Conservation (phyloP, 805 yeast species). For the Wickerhamiella australiensis region DNA sequence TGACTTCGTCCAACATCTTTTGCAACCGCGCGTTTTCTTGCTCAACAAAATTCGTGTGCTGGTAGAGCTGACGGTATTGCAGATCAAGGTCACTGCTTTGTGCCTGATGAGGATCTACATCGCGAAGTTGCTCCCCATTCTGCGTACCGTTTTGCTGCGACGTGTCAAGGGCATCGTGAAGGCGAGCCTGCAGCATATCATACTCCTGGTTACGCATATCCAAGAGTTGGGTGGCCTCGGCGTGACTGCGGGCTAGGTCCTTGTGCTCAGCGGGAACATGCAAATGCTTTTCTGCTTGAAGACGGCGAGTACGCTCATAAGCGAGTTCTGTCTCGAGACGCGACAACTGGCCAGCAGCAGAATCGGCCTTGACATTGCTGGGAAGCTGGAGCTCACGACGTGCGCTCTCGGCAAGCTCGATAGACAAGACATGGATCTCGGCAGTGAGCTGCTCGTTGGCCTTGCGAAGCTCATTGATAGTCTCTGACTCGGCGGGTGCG, state of each 20-base stretch:
- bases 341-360: constrained; percentile 20
- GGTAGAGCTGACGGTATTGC: constrained; percentile 24
- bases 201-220: constrained; percentile 24
- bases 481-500: neutral
- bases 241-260: constrained; percentile 24
- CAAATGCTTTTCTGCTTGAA: constrained; percentile 19
- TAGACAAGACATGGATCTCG: constrained; percentile 28
- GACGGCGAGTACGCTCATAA: constrained; percentile 27
- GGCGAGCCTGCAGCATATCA: constrained; percentile 21
- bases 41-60: constrained; percentile 26
- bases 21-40: constrained; percentile 27
- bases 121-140: constrained; percentile 22
- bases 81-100: neutral
- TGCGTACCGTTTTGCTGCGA: no score
- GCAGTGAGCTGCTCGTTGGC: constrained; percentile 23
- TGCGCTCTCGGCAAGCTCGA: constrained; percentile 30
- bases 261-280: constrained; percentile 14
- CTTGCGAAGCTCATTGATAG: constrained; percentile 16
- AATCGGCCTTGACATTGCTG: constrained; percentile 4
- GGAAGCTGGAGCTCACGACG: constrained; percentile 28
- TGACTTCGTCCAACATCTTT: constrained; percentile 24
- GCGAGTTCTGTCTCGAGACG: constrained; percentile 24
- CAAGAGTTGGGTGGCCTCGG: constrained; percentile 26
- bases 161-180: constrained; percentile 19
- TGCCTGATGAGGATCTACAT: no score